Base-by-base conservation (phyloP, 176 grass and related monocot genomes). In the Oryza nivara region DNA sequence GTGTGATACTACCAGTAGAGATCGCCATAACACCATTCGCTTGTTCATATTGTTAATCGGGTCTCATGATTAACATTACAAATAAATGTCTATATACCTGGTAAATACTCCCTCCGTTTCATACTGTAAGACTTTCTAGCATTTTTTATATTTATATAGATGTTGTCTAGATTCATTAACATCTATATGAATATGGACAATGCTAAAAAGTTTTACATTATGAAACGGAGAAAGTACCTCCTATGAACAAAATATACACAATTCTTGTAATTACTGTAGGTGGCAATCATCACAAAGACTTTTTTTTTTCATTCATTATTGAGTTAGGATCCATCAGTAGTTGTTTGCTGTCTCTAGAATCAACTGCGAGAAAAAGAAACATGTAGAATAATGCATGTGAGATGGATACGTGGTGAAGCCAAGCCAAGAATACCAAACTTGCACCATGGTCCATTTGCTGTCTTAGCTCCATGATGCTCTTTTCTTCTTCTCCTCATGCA, bases 391-490 rank as follows among this genome's bases (percentile, higher is more conserved):
- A 84, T 75, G 30, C 30, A 32, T 32, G 8, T 23, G 20, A 11
- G 20, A 67, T 52, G 79, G 45, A 40, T 41, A 7, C 74, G 61
- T 48, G 71, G 75, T 64, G 67, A 83, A 73, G 70, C 71, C 80
- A 80, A 46, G 49, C 16, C 80, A 76, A 88, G 82, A 94, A 94
- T 97, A 92, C 89, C 83, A 97, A 90, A 94, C 94, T 92, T 94
- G 83, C 80, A 74, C 46, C 82, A 77, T 68, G 88, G 88, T 90
- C 91, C 83, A 82, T 81, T 86, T 75, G 73, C 60, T 92, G 77
- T 80, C 84, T 67, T 58, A 65, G 43, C 76, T 70, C 81, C 12
- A 36, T 74, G 71, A 36, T 74, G 71, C 45, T 67, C 80, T 78
- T 82, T 87, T 94, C 81, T 77, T 73, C 60, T 35, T 73, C 84